Evolutionary conservation across 345 rosid genomes (phyloP).

Genomic region (Combretum micranthum): DNA sequence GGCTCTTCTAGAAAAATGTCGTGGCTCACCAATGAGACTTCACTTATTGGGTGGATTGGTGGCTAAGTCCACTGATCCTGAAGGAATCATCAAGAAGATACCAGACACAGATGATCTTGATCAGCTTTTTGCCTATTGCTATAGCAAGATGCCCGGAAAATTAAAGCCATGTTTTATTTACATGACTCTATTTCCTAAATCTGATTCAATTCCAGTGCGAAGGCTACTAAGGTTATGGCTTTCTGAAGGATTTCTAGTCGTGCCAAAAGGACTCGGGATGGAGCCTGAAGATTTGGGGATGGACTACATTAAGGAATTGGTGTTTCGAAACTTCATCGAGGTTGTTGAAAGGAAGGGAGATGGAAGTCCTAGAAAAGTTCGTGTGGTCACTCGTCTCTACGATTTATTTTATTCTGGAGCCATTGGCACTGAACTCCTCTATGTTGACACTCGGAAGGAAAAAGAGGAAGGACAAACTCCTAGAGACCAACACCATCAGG

Average conservation of each 20-base stretch:
- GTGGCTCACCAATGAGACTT: background rate
- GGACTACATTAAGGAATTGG: slow-evolving; percentile 12
- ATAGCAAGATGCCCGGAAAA: slow-evolving; percentile 7
- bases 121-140: background rate
- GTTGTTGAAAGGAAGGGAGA: slow-evolving; percentile 13
- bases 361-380: slow-evolving; percentile 14
- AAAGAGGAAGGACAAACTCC: too few relatives aligned
- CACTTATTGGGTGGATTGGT: background rate
- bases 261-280: background rate
- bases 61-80: background rate
- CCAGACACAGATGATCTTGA: background rate
- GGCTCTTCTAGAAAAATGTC: background rate
- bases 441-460: background rate
- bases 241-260: slow-evolving; percentile 13
- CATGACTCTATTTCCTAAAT: slow-evolving; percentile 14
- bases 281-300: slow-evolving; percentile 8
- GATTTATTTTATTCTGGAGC: slow-evolving; percentile 10
- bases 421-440: slow-evolving; percentile 4
- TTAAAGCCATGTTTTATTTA: slow-evolving; percentile 16
- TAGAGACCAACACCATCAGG: too few relatives aligned
- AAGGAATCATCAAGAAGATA: background rate
- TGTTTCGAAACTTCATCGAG: slow-evolving; percentile 9
- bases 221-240: slow-evolving; percentile 21
- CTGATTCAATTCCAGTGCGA: slow-evolving; percentile 7
- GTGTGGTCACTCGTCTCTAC: slow-evolving; percentile 9